Evolutionary conservation across 2,329 filamentous ascomycete genomes (phyloP), one percentile per base, ranked within the genome.

Genomic region (Fusarium foetens): DNA sequence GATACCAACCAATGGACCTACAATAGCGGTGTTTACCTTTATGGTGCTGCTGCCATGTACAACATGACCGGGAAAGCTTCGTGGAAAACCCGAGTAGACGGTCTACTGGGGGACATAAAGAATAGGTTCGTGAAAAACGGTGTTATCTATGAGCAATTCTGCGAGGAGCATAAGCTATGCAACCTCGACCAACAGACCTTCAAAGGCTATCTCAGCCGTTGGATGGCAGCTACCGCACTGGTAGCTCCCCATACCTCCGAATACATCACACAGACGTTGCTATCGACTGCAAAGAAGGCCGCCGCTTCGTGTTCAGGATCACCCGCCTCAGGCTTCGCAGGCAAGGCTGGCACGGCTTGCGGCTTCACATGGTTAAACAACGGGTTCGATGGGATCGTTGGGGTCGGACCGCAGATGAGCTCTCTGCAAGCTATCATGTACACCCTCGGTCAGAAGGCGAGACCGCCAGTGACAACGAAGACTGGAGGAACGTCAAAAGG

Each of bases 151-250:
- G 92, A 94, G 81, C 85, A 85, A 70, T 87, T 88, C 31, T 95
- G 93, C 82, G 92, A 94, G 82, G 81, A 80, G 8, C 80, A 80
- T 63, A 81, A 83, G 60, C 84, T 83, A 27, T 94, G 93, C 84
- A 88, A 93, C 82, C 85, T 86, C 69, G 92, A 94, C 79, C 91
- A 94, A 82, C 87, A 87, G 76, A 89, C 86, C 52, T 94, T 94
- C 89, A 94, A 94, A 82, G 92, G 91, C 13, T 94, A 93, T 79
- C 84, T 94, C 23, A 81, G 88, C 27, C 90, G 92, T 46, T 94
- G 91, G 89, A 81, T 91, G 78, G 86, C 88, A 1, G 83, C 82
- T 23, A 86, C 88, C 2, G 81, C 85, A 10, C 84, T 88, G 77
- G 78, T 91, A 75, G 12, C 81, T 89, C 23, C 80, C 91, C 45